Evolutionary conservation across 768 basidiomycete genomes (phyloP).

Genomic region (Rickenella mellea): DNA sequence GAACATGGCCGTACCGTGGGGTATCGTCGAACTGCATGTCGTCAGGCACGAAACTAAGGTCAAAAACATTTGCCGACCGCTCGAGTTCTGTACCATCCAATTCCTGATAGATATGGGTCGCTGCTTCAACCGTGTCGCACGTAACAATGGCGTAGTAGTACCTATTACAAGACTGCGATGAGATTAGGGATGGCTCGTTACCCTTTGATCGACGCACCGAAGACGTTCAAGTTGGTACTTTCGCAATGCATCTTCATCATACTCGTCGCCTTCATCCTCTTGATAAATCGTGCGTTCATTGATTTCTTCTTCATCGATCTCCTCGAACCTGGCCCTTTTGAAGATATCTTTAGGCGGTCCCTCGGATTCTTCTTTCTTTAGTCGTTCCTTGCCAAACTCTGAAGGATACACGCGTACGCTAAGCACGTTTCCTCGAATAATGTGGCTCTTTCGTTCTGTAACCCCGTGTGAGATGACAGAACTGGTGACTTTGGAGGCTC

Average conservation of each 20-base stretch:
- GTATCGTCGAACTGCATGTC: slow-evolving; percentile 79
- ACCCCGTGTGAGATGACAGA: slow-evolving; percentile 12
- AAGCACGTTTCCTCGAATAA: slow-evolving; percentile 57
- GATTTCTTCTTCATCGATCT: slow-evolving; percentile 42
- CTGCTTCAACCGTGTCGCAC: slow-evolving; percentile 71
- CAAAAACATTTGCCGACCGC: slow-evolving; percentile 91
- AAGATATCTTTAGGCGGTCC: slow-evolving; percentile 87
- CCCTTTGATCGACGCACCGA: slow-evolving; percentile 51
- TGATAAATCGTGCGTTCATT: slow-evolving; percentile 59
- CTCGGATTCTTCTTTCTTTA: slow-evolving; percentile 80
- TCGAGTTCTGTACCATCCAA: slow-evolving; percentile 94
- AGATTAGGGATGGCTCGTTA: background rate
- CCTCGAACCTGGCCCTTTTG: slow-evolving; percentile 32
- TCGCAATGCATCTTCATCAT: slow-evolving; percentile 80
- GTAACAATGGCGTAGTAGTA: slow-evolving; percentile 95
- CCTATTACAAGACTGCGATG: slow-evolving; percentile 26
- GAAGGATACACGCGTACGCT: slow-evolving; percentile 86
- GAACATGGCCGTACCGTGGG: slow-evolving; percentile 39
- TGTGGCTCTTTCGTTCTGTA: slow-evolving; percentile 15
- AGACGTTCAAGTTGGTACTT: slow-evolving; percentile 90
- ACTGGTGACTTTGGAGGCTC: slow-evolving; percentile 32
- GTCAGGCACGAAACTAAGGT: slow-evolving; percentile 89
- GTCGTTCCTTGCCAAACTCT: slow-evolving; percentile 81
- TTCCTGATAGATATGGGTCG: slow-evolving; percentile 73
- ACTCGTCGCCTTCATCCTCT: slow-evolving; percentile 62